Evolutionary conservation across 169 alveolate genomes (phyloP).

Genomic region (Perkinsus marinus): DNA sequence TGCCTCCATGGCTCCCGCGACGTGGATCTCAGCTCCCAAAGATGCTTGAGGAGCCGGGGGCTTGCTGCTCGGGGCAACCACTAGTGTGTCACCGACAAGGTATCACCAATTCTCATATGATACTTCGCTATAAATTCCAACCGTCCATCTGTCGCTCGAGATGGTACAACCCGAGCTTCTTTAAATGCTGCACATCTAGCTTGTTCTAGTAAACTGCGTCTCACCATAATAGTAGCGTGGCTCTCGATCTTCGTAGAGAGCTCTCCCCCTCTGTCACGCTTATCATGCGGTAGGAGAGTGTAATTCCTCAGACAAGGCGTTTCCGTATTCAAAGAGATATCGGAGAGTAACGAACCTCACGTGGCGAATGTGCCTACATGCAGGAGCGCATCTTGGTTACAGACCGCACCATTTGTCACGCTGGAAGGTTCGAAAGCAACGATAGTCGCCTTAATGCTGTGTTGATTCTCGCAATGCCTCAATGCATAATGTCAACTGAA

Average conservation of each 20-base stretch:
- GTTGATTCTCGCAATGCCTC: not conserved
- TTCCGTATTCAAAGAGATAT: not conserved
- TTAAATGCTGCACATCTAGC: not conserved
- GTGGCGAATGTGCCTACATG: not conserved
- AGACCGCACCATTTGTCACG: not conserved
- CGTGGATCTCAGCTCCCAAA: not conserved
- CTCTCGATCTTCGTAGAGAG: not conserved
- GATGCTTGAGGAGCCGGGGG: too few relatives aligned
- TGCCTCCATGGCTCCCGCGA: not conserved
- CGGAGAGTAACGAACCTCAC: not conserved
- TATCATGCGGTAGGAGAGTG: not conserved
- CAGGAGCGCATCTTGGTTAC: not conserved
- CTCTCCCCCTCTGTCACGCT: too few relatives aligned
- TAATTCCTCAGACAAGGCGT: not conserved
- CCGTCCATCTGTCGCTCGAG: not conserved
- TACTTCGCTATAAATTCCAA: not conserved
- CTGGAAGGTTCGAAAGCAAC: not conserved
- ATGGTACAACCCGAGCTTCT: not conserved
- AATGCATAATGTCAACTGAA: not conserved
- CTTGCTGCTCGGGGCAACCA: not conserved
- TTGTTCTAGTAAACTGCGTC: not conserved
- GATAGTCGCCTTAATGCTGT: not conserved
- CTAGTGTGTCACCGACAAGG: not conserved
- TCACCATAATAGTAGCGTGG: not conserved
- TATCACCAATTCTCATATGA: not conserved